Evolutionary conservation across 1,284 basidiomycete genomes (phyloP).

Genomic region (Ceratobasidium sp.): DNA sequence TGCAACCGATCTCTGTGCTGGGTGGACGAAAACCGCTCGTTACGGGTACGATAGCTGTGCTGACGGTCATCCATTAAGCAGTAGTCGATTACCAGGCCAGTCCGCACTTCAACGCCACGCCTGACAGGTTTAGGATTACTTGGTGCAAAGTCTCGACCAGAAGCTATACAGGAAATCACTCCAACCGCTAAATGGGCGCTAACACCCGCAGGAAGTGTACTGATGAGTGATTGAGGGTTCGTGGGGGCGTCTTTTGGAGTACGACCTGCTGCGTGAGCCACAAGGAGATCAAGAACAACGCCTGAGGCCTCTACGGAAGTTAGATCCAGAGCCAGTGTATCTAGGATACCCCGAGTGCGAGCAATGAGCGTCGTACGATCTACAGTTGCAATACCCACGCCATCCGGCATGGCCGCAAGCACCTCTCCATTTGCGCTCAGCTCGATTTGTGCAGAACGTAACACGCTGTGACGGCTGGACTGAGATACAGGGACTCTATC

Average conservation of each 20-base stretch:
- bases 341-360: conserved; percentile 68
- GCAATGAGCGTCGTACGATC: conserved; percentile 66
- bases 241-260: conserved; percentile 29
- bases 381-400: conserved; percentile 53
- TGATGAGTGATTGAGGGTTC: conserved; percentile 56
- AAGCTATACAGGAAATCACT: conserved; percentile 76
- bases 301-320: conserved; percentile 78
- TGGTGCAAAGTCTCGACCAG: conserved; percentile 82
- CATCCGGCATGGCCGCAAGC: conserved; percentile 35
- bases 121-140: conserved; percentile 73
- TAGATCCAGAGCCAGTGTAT: conserved; percentile 76
- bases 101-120: conserved; percentile 78
- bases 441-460: conserved; percentile 33
- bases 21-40: conserved; percentile 60
- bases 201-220: conserved; percentile 69
- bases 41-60: conserved; percentile 62
- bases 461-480: conserved; percentile 33
- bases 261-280: conserved; percentile 54
- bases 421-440: conserved; percentile 33
- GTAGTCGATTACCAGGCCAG: conserved; percentile 71
- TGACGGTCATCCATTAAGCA: conserved; percentile 66
- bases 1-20: conserved; percentile 64
- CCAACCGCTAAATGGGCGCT: conserved; percentile 71
- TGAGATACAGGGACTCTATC: conserved; percentile 30
- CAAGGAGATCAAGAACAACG: conserved; percentile 64